phyloP scores from a whole-genome alignment of 495 filamentous ascomycete species.

The Cladorrhinum samala region DNA sequence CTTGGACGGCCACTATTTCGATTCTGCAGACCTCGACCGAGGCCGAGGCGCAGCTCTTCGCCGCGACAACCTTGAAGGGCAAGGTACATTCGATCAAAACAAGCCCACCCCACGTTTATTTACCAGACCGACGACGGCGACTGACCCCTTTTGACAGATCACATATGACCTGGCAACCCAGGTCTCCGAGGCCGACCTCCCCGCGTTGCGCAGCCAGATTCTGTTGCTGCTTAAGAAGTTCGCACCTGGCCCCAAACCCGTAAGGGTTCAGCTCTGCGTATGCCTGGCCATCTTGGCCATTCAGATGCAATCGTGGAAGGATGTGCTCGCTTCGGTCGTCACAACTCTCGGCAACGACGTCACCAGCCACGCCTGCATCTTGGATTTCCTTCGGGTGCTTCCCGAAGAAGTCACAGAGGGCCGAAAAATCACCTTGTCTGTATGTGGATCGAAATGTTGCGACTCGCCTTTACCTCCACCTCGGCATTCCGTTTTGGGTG shows the following conservation, averaged over 20 bases:
- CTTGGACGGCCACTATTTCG: conserved; percentile 81
- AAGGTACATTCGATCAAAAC: conserved; percentile 52
- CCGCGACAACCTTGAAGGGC: conserved; percentile 92
- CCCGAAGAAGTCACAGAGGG: conserved; percentile 99
- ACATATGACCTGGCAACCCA: conserved; percentile 53
- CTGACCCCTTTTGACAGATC: conserved; percentile 36
- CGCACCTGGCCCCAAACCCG: conserved; percentile 77
- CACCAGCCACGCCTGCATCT: conserved; percentile 70
- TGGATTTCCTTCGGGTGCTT: conserved; percentile 93
- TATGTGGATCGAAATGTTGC: conserved; percentile 65
- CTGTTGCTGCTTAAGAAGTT: conserved; percentile 71
- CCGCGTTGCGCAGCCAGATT: conserved; percentile 73
- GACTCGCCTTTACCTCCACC: conserved; percentile 37
- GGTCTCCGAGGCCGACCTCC: conserved; percentile 67
- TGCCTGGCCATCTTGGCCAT: conserved; percentile 90
- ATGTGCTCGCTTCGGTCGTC: conserved; percentile 78
- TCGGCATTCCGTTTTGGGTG: conserved; percentile 33
- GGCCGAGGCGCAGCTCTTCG: conserved; percentile 85
- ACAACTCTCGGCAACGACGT: conserved; percentile 69
- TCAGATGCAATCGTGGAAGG: conserved; percentile 93
- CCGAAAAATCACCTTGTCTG: conserved; percentile 95
- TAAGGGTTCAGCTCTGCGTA: conserved; percentile 90
- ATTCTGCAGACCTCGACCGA: conserved; percentile 74
- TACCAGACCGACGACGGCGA: no score
- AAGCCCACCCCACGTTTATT: no score